phyloP scores from a whole-genome alignment of 192 early-diverging fungal species.

The Backusella parvicylindrica region DNA sequence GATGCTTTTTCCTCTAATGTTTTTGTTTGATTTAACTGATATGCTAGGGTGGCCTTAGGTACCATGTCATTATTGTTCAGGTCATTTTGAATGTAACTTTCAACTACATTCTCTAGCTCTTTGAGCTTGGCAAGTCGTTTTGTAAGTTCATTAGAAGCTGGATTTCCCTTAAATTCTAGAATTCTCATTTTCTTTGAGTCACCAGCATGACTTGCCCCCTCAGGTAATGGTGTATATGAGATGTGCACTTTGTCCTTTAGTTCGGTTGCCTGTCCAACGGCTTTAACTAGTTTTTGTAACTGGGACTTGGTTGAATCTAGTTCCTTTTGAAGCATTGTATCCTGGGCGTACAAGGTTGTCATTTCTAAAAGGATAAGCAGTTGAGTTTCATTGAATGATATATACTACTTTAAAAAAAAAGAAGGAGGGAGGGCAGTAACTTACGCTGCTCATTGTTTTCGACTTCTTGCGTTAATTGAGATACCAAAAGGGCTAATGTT shows the following conservation, averaged over 20 bases:
- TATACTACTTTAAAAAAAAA: too few relatives aligned
- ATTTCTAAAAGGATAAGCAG: not conserved
- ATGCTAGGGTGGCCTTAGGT: not conserved
- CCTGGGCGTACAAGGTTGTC: not conserved
- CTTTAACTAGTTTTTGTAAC: not conserved
- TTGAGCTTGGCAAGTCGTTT: not conserved
- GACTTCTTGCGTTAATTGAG: not conserved
- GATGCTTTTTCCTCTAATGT: not conserved
- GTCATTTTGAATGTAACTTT: not conserved
- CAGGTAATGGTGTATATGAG: not conserved
- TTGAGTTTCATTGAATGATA: not conserved
- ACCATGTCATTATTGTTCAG: not conserved
- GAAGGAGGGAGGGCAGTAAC: too few relatives aligned
- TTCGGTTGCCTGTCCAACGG: not conserved
- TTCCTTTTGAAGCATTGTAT: not conserved
- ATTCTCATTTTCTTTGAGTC: not conserved
- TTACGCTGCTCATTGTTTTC: not conserved
- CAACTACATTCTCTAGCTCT: not conserved
- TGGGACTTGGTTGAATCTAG: not conserved
- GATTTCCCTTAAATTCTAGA: not conserved
- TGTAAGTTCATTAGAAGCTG: not conserved
- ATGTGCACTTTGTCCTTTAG: not conserved
- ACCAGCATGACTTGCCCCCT: not conserved
- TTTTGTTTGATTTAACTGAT: not conserved
- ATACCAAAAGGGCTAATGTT: not conserved